These are phyloP conservation scores for Sporothrix dimorphospora DNA, from an alignment of 2,329 filamentous ascomycete species.

Conservation along the genomic window DNA sequence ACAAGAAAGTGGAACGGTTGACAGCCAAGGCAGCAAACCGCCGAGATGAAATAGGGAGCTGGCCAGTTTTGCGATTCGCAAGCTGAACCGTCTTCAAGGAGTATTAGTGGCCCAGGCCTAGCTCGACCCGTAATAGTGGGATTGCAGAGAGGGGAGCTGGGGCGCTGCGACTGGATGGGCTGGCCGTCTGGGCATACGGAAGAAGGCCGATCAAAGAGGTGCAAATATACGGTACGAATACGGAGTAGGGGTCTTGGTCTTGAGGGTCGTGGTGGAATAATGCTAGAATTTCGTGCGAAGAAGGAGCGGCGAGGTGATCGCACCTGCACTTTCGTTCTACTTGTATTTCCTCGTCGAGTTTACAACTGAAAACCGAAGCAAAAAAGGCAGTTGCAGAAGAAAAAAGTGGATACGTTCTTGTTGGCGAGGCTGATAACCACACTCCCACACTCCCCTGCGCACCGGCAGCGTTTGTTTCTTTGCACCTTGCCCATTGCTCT, in stretches of 20 bases:
- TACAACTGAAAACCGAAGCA: conserved; percentile 10
- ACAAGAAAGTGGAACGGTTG: neutral
- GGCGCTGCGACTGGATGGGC: neutral
- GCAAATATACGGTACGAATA: neutral
- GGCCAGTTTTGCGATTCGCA: neutral
- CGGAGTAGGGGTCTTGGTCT: neutral
- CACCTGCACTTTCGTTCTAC: neutral
- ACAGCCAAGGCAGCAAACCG: neutral
- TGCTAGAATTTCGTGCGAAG: neutral
- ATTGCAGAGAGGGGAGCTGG: neutral
- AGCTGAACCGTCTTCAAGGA: neutral
- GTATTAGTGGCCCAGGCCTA: conserved; percentile 20
- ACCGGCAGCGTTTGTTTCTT: neutral
- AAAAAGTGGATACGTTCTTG: conserved; percentile 1
- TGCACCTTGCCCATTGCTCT: neutral
- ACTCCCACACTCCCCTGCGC: neutral
- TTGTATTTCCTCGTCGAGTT: neutral
- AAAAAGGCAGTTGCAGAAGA: neutral
- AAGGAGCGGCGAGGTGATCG: neutral
- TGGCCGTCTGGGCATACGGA: conserved; percentile 12
- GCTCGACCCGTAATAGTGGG: neutral
- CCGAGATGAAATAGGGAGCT: conserved; percentile 14
- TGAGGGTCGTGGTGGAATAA: neutral
- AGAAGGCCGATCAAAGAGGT: neutral
- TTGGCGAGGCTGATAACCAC: conserved; percentile 21